phyloP scores from a whole-genome alignment of 306 rosid genomes.

The Vigna mungo region DNA sequence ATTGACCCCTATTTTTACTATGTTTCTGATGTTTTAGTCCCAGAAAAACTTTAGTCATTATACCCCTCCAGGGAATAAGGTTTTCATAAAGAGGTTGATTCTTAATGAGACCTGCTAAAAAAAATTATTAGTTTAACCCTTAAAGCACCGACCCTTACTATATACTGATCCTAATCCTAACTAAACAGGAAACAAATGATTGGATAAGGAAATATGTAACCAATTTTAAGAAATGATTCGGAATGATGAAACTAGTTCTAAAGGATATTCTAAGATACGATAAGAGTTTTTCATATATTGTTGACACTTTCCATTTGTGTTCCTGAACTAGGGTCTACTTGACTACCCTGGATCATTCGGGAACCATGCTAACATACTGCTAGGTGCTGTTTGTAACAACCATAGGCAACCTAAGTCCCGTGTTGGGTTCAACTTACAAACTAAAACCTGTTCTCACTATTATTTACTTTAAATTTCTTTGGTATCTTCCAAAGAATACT shows the following conservation, averaged over 20 bases:
- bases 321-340: slow-evolving; percentile 17
- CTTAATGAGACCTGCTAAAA: background rate
- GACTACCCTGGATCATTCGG: background rate
- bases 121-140: background rate
- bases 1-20: background rate
- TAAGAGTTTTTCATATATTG: background rate
- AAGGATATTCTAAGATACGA: background rate
- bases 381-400: slow-evolving; percentile 4
- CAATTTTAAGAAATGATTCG: background rate
- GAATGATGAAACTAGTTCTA: background rate
- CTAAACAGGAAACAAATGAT: background rate
- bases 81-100: background rate
- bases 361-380: slow-evolving; percentile 17
- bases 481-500: background rate
- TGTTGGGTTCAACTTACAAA: slow-evolving; percentile 15
- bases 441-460: background rate
- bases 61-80: background rate
- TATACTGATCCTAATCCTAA: background rate
- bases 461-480: slow-evolving; percentile 8
- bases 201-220: background rate
- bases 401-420: background rate
- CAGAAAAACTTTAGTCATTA: background rate
- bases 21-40: background rate
- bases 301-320: background rate
- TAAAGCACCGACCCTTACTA: background rate